These are phyloP conservation scores for Oryza australiensis DNA, from an alignment of 176 grass and related monocot genomes.

Conservation along the genomic window DNA sequence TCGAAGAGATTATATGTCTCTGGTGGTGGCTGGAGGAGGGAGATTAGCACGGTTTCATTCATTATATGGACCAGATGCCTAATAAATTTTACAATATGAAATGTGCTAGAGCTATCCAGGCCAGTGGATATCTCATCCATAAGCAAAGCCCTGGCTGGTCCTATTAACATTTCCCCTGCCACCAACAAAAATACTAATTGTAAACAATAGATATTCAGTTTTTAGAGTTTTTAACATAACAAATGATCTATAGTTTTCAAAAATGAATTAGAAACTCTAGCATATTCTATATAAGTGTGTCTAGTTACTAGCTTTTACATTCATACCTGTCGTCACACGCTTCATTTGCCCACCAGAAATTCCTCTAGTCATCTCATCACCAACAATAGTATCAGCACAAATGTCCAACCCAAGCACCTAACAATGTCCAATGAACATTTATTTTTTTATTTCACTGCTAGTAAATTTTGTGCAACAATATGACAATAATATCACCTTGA, in stretches of 20 bases:
- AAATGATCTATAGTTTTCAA: no score
- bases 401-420: slow-evolving; percentile 64
- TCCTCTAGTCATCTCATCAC: slow-evolving; percentile 70
- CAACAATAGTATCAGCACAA: slow-evolving; percentile 69
- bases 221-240: no score
- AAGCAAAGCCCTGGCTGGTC: slow-evolving; percentile 54
- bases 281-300: no score
- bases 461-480: no score
- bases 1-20: slow-evolving; percentile 79
- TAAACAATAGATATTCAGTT: no score
- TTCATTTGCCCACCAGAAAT: slow-evolving; percentile 76
- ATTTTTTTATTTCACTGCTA: no score
- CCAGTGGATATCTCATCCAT: slow-evolving; percentile 79
- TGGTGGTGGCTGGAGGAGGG: slow-evolving; percentile 56
- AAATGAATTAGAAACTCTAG: no score
- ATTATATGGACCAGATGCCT: slow-evolving; percentile 46
- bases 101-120: slow-evolving; percentile 67
- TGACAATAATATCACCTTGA: slow-evolving; percentile 42
- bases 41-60: slow-evolving; percentile 44
- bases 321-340: slow-evolving; percentile 61
- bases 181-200: not conserved
- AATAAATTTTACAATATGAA: slow-evolving; percentile 53
- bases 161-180: slow-evolving; percentile 60
- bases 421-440: not conserved
- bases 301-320: not conserved